A percentile compares a stretch with the other conserved stretches of the same genome.
These are phyloP conservation scores for Apiospora aurea DNA, from an alignment of 2,329 filamentous ascomycete species.

Conservation along the genomic window DNA sequence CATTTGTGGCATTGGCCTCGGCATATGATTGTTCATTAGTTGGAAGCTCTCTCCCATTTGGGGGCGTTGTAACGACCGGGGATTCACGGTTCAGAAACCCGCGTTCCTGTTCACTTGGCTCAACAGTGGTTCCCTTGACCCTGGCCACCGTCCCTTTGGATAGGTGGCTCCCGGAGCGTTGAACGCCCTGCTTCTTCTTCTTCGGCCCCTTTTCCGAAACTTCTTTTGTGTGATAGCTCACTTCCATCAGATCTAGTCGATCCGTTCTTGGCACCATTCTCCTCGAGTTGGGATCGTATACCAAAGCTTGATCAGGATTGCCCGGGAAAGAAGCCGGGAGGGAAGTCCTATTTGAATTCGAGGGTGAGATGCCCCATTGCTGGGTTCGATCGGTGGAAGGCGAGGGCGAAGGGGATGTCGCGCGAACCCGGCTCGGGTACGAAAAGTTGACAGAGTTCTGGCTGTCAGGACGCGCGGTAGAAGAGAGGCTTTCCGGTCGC, in stretches of 20 bases:
- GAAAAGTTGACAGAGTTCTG: conserved; percentile 64
- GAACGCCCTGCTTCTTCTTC: conserved; percentile 49
- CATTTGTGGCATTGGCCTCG: neutral
- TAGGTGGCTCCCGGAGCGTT: conserved; percentile 54
- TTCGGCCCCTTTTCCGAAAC: conserved; percentile 48
- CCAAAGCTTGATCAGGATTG: conserved; percentile 44
- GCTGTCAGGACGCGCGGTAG: conserved; percentile 53
- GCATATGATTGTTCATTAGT: neutral
- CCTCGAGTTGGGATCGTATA: conserved; percentile 71
- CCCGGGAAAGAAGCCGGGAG: conserved; percentile 31
- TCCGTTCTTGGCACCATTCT: conserved; percentile 63
- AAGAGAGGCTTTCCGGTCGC: conserved; percentile 34
- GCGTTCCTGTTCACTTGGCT: conserved; percentile 37
- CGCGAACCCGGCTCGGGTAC: conserved; percentile 56
- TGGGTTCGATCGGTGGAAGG: conserved; percentile 35
- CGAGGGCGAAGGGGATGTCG: conserved; percentile 49
- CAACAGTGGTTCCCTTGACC: conserved; percentile 56
- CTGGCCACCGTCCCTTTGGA: conserved; percentile 62
- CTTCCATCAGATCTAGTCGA: conserved; percentile 44
- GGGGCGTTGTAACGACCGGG: neutral
- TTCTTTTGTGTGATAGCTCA: conserved; percentile 50
- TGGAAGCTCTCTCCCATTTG: neutral
- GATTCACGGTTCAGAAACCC: neutral
- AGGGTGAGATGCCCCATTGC: conserved; percentile 33
- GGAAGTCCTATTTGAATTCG: conserved; percentile 30